A percentile compares a stretch with the other conserved stretches of the same genome.
phyloP scores from a whole-genome alignment of 352 stramenopile genomes.

The Phytophthora litchii region DNA sequence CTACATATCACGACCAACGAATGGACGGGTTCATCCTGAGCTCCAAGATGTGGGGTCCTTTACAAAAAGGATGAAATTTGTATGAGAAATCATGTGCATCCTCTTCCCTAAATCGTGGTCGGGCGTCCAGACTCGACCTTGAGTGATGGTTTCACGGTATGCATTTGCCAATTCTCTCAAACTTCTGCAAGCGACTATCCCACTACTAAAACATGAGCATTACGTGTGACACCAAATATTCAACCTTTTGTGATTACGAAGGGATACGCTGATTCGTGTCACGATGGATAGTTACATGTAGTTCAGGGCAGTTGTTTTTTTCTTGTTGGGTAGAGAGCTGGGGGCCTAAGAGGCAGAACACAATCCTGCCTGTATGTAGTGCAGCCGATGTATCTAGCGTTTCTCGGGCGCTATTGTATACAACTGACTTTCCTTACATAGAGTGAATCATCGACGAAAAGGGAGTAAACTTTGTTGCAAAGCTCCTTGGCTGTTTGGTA shows the following conservation, averaged over 20 bases:
- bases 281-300: background rate
- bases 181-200: no score
- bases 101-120: no score
- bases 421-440: background rate
- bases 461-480: background rate
- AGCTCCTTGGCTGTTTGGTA: background rate
- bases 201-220: background rate
- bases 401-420: background rate
- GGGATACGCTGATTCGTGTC: background rate
- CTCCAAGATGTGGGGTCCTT: no score
- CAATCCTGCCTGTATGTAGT: background rate
- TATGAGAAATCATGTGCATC: no score
- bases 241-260: background rate
- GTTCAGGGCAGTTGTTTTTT: background rate
- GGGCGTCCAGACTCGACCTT: no score
- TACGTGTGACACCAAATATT: background rate
- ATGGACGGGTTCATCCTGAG: no score
- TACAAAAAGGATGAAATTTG: no score
- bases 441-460: background rate
- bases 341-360: background rate
- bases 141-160: no score
- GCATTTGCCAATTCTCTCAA: no score
- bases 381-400: background rate
- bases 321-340: background rate
- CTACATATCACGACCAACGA: no score